Percentiles rank a stretch among this genome's conserved stretches.
phyloP scores from a whole-genome alignment of 2,329 filamentous ascomycete genomes.

The Pseudodiploospora longispora region DNA sequence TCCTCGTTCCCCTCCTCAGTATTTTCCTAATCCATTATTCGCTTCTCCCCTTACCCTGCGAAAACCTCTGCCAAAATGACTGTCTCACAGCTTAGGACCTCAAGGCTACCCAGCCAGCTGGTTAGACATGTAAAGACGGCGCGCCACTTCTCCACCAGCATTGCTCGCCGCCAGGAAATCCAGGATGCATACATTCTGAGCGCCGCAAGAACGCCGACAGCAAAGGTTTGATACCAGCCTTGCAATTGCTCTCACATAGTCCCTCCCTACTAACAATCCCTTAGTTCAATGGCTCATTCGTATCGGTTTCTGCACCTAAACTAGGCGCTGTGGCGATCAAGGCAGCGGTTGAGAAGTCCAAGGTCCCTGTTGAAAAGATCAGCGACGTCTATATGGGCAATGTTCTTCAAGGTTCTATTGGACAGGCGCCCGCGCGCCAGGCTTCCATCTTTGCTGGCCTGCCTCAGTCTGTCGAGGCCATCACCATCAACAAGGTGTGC shows the following conservation, averaged over 20 bases:
- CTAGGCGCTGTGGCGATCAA: conserved; percentile 89
- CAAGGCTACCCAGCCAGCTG: conserved; percentile 26
- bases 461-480: conserved; percentile 71
- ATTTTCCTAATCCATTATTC: background rate
- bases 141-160: conserved; percentile 39
- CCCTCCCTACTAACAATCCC: background rate
- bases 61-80: conserved; percentile 18
- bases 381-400: conserved; percentile 97
- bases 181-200: conserved; percentile 92
- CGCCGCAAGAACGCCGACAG: conserved; percentile 80
- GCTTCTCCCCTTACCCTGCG: background rate
- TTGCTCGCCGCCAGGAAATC: conserved; percentile 54
- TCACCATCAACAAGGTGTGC: conserved; percentile 97
- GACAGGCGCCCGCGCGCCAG: conserved; percentile 88
- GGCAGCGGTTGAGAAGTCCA: conserved; percentile 78
- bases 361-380: conserved; percentile 71
- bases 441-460: conserved; percentile 84
- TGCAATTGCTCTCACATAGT: background rate
- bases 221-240: conserved; percentile 51
- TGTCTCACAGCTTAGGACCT: conserved; percentile 25
- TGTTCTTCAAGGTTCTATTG: conserved; percentile 74
- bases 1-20: background rate
- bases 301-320: conserved; percentile 73
- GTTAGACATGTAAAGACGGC: conserved; percentile 31
- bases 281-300: conserved; percentile 90